These are phyloP conservation scores for Maudiozyma turicensis DNA, from an alignment of 805 yeast species.

Conservation along the genomic window DNA sequence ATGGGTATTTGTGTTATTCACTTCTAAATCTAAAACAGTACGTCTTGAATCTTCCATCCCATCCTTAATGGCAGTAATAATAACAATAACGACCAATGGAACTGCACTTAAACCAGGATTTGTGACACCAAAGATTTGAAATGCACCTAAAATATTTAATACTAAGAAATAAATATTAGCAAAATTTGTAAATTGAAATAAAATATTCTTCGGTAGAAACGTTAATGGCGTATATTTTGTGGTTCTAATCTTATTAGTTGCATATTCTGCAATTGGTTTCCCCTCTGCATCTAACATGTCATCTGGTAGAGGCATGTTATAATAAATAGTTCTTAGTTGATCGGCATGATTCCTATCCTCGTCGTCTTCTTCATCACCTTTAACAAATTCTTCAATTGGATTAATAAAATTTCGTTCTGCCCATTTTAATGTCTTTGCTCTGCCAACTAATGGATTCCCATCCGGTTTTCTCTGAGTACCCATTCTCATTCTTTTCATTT, in stretches of 20 bases:
- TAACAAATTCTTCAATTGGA: slow-evolving; percentile 24
- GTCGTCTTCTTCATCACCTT: slow-evolving; percentile 23
- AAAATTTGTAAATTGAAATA: slow-evolving; percentile 72
- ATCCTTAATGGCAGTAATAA: slow-evolving; percentile 67
- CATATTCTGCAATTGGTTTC: slow-evolving; percentile 49
- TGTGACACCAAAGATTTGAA: slow-evolving; percentile 71
- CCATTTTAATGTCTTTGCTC: slow-evolving; percentile 54
- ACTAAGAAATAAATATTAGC: slow-evolving; percentile 84
- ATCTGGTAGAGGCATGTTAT: slow-evolving; percentile 53
- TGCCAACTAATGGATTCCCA: slow-evolving; percentile 52
- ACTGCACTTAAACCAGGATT: slow-evolving; percentile 66
- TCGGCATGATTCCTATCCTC: slow-evolving; percentile 31
- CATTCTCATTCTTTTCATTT: slow-evolving; percentile 74
- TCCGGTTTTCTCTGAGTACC: slow-evolving; percentile 76
- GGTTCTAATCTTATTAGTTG: slow-evolving; percentile 88
- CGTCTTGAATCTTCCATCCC: slow-evolving; percentile 76
- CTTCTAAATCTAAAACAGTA: slow-evolving; percentile 59
- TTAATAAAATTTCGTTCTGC: slow-evolving; percentile 30
- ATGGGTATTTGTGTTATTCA: slow-evolving; percentile 66
- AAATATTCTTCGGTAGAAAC: slow-evolving; percentile 77
- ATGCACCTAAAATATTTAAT: slow-evolving; percentile 69
- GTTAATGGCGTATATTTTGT: slow-evolving; percentile 89
- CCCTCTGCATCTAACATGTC: slow-evolving; percentile 50
- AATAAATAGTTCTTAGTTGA: slow-evolving; percentile 43
- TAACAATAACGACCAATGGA: slow-evolving; percentile 69